Base-by-base conservation (phyloP, 805 yeast genomes). In the Metschnikowia gruessii region DNA sequence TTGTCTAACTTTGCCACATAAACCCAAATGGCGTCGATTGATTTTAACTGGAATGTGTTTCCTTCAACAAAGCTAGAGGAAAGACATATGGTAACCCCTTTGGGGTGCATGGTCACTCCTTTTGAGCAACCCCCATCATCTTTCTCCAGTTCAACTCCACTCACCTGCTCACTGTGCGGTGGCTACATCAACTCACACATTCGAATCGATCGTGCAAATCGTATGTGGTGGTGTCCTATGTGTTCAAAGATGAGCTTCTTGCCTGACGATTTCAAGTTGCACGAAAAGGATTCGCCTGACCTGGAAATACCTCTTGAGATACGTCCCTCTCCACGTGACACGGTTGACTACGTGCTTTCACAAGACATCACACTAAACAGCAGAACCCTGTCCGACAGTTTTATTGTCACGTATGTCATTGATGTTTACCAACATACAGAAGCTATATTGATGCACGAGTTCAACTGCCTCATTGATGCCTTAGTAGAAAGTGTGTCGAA, bases 21-120 rank as follows among this genome's bases (percentile, higher is more conserved):
- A 12, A 12, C 10, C 32, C 13, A 15, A 12, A 51, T 51, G 54
- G 46, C 52, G 7, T 30, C 33, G 6, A 80, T 82, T 42, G 76
- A 87, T 48, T 84, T 86, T 70, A 80, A 85, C 57, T 86, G 92
- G 92, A 83, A 86, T 64, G 55, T 68, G 10, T 64, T 71, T 51
- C 75, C 76, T 1, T 59, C 67, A 16, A 69, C 74, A 1, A 61
- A 69, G 35, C 54, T 69, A 5, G 76, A 71, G 47, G 63, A 62
- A 3, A 55, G 63, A 2, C 62, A 54, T 24, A 46, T 68, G 40
- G 56, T 61, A 51, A 56, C 68, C 2, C 75, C 75, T 2, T 32
- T 70, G 32, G 76, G 72, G 10, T 69, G 74, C 49, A 48, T 70
- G 33, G 64, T 57, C 43, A 53, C 66, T 0, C 75, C 75, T 10